Evolutionary conservation across 768 basidiomycete genomes (phyloP).

Genomic region (Mycena vulgaris): DNA sequence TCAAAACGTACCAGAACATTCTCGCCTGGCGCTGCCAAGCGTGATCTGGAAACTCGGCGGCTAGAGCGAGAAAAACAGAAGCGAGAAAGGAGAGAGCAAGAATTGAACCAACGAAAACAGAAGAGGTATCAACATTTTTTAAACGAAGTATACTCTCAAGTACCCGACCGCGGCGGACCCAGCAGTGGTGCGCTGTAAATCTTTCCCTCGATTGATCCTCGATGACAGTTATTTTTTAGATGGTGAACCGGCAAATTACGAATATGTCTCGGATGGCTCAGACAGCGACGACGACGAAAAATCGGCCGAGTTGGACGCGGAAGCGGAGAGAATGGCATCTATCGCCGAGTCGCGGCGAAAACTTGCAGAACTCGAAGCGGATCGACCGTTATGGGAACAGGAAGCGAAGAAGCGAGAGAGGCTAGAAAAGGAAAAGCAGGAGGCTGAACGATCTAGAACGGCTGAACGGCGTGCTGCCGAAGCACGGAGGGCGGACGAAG

Average conservation of each 20-base stretch:
- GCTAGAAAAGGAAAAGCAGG: conserved; percentile 61
- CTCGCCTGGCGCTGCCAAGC: conserved; percentile 59
- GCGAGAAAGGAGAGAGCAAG: conserved; percentile 55
- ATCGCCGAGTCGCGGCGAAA: conserved; percentile 79
- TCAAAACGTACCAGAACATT: conserved; percentile 68
- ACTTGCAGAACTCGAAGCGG: conserved; percentile 76
- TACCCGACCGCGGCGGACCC: conserved; percentile 42
- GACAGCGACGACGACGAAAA: conserved; percentile 36
- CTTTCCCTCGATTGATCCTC: background rate
- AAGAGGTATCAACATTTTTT: conserved; percentile 57
- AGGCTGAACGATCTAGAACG: conserved; percentile 53
- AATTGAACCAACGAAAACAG: conserved; percentile 55
- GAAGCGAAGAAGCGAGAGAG: conserved; percentile 62
- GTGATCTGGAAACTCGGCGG: conserved; percentile 55
- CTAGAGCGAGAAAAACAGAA: conserved; percentile 60
- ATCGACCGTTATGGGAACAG: conserved; percentile 74
- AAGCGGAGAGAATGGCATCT: conserved; percentile 55
- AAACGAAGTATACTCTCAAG: conserved; percentile 57
- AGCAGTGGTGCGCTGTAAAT: conserved; percentile 26
- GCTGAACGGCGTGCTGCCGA: conserved; percentile 53
- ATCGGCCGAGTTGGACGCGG: conserved; percentile 49
- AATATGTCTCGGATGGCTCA: conserved; percentile 33
- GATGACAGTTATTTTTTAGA: conserved; percentile 9
- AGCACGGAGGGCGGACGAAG: conserved; percentile 45
- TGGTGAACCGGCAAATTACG: conserved; percentile 10